Conservation (phyloP, 441 rosid genomes). For the Theobroma grandiflorum region DNA sequence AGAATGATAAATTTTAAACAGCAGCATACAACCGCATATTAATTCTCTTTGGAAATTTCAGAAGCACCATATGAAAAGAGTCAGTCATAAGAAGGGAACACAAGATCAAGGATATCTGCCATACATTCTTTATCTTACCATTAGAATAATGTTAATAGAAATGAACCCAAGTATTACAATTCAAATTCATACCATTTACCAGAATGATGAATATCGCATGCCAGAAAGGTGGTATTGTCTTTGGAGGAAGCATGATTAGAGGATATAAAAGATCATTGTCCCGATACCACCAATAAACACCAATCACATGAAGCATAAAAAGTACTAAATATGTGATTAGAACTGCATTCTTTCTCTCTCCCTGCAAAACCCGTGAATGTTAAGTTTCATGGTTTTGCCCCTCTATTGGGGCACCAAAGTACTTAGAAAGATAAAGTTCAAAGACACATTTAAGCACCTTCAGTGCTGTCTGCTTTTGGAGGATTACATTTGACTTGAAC, state of each 20-base stretch:
- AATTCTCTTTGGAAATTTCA: background rate
- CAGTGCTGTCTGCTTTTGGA: conserved; percentile 70
- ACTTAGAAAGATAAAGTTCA: background rate
- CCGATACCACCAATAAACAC: conserved; percentile 68
- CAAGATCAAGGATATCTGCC: background rate
- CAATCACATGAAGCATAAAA: conserved; percentile 50
- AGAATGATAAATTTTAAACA: background rate
- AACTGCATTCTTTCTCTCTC: conserved; percentile 61
- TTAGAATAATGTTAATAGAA: background rate
- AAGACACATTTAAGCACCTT: conserved; percentile 46
- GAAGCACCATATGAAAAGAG: background rate
- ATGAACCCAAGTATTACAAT: conserved; percentile 5
- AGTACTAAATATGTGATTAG: conserved; percentile 49
- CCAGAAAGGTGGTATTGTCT: conserved; percentile 70
- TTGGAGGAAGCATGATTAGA: conserved; percentile 69
- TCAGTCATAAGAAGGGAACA: background rate
- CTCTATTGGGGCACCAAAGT: background rate
- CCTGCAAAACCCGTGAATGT: conserved; percentile 46
- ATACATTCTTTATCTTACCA: conserved; percentile 2
- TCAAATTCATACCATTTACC: conserved; percentile 58
- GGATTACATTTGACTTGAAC: conserved; percentile 67
- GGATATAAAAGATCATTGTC: conserved; percentile 61
- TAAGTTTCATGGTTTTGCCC: conserved; percentile 12
- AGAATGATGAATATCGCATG: conserved; percentile 67
- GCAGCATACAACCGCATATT: background rate